A percentile compares a stretch with the other conserved stretches of the same genome.
Evolutionary conservation across 2,329 filamentous ascomycete genomes (phyloP).

Genomic region (Trichoderma brevicompactum): DNA sequence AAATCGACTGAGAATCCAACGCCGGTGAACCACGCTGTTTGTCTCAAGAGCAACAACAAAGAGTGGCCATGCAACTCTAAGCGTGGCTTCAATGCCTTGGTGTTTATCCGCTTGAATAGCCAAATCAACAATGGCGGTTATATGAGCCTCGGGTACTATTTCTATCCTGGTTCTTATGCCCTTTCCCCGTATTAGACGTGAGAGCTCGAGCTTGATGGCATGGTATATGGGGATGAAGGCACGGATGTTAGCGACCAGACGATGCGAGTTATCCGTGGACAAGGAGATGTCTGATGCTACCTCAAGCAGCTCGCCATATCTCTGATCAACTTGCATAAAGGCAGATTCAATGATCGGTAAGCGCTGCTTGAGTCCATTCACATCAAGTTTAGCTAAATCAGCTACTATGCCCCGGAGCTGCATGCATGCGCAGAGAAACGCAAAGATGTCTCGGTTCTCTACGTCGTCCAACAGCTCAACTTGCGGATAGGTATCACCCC

Average conservation of each 20-base stretch:
- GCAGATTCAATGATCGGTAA: conserved; percentile 32
- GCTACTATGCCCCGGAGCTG: conserved; percentile 42
- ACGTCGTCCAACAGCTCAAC: conserved; percentile 43
- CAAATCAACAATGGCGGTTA: conserved; percentile 43
- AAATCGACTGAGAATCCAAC: conserved; percentile 43
- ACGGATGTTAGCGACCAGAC: conserved; percentile 43
- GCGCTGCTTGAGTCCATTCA: conserved; percentile 33
- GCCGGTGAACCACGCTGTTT: conserved; percentile 39
- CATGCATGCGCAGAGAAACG: conserved; percentile 38
- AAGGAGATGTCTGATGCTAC: conserved; percentile 36
- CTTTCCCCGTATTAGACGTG: conserved; percentile 25
- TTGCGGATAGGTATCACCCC: conserved; percentile 43
- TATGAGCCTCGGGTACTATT: conserved; percentile 32
- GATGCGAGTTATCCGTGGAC: conserved; percentile 36
- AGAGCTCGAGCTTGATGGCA: conserved; percentile 40
- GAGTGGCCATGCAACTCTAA: conserved; percentile 42
- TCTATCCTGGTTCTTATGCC: conserved; percentile 26
- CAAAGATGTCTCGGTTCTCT: conserved; percentile 43
- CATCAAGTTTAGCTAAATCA: conserved; percentile 37
- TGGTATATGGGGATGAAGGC: conserved; percentile 44
- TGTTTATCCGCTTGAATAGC: conserved; percentile 42
- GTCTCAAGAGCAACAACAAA: conserved; percentile 45
- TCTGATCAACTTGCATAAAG: conserved; percentile 33
- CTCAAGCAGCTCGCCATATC: conserved; percentile 37
- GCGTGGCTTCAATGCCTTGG: conserved; percentile 40